These are phyloP conservation scores for Fermentozyma sake DNA, from an alignment of 1,139 yeast genomes.

Conservation along the genomic window DNA sequence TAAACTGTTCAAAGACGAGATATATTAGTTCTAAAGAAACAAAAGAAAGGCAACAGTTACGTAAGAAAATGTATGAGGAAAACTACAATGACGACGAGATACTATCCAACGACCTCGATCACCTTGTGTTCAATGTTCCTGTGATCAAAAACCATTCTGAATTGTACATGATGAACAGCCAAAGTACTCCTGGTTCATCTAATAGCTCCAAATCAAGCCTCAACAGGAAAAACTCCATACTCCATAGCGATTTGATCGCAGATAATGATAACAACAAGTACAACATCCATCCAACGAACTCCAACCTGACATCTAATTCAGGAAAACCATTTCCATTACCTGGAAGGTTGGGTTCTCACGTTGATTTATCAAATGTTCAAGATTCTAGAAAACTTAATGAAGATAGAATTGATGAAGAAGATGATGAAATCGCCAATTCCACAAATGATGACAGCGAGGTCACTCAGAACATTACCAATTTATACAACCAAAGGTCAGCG, in stretches of 20 bases:
- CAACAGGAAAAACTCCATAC: slow-evolving; percentile 3
- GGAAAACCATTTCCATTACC: slow-evolving; percentile 36
- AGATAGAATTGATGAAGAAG: slow-evolving; percentile 11
- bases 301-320: slow-evolving; percentile 4
- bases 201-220: too few species aligned
- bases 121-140: slow-evolving; percentile 42
- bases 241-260: slow-evolving; percentile 25
- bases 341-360: slow-evolving; percentile 21
- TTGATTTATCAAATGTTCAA: slow-evolving; percentile 5
- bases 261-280: slow-evolving; percentile 27
- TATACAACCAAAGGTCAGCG: slow-evolving; percentile 34
- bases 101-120: slow-evolving; percentile 32
- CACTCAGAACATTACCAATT: slow-evolving; percentile 32
- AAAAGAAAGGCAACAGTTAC: slow-evolving; percentile 34
- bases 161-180: slow-evolving; percentile 18
- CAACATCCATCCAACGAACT: slow-evolving; percentile 14
- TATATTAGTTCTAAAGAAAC: slow-evolving; percentile 33
- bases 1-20: slow-evolving; percentile 30
- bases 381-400: slow-evolving; percentile 10
- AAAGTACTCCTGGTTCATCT: too few species aligned
- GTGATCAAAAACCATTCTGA: slow-evolving; percentile 36
- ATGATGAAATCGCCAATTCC: slow-evolving; percentile 1
- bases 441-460: slow-evolving; percentile 29
- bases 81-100: slow-evolving; percentile 42
- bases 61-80: slow-evolving; percentile 42